Base-by-base conservation (phyloP, 2,329 filamentous ascomycete species). In the Boeremia lycopersici region DNA sequence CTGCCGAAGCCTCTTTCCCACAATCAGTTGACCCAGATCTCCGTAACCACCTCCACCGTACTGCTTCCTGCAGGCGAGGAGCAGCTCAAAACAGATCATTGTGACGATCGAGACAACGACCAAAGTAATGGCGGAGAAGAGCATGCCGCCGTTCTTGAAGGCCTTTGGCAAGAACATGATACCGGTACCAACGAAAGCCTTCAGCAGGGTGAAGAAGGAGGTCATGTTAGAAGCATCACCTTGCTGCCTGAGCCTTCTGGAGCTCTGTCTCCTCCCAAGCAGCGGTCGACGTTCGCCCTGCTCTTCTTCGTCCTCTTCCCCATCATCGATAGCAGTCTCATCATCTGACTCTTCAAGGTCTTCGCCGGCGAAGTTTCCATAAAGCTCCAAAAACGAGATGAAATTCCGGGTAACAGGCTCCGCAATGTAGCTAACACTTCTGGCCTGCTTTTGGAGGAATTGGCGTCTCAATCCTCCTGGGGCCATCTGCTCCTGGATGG, bases 81-180 rank as follows among this genome's bases (percentile, higher is more conserved):
- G 81, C 28, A 92, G 80, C 64, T 87, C 86, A 71, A 92, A 92
- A 63, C 88, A 89, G 10, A 88, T 69, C 65, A 86, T 88, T 39
- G 87, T 89, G 62, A 91, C 76, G 17, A 83, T 69, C 1, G 89
- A 86, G 2, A 91, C 83, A 9, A 79, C 75, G 40, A 91, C 74
- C 61, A 92, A 82, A 0, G 87, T 86, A 44, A 90, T 74, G 0
- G 86, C 87, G 0, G 89, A 91, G 69, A 92, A 92, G 10, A 91
- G 77, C 46, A 92, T 86, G 23, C 89, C 89, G 31, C 89, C 89
- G 61, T 92, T 92, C 67, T 85, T 85, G 75, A 91, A 92, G 0
- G 89, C 89, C 69, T 90, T 91, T 41, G 89, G 89, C 39, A 92
- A 73, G 68, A 92, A 92, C 86, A 92, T 90, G 71, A 92, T 91